A percentile compares a stretch with the other conserved stretches of the same genome.
phyloP scores from a whole-genome alignment of 176 grass and related monocot genomes.

The Metroxylon sagu region DNA sequence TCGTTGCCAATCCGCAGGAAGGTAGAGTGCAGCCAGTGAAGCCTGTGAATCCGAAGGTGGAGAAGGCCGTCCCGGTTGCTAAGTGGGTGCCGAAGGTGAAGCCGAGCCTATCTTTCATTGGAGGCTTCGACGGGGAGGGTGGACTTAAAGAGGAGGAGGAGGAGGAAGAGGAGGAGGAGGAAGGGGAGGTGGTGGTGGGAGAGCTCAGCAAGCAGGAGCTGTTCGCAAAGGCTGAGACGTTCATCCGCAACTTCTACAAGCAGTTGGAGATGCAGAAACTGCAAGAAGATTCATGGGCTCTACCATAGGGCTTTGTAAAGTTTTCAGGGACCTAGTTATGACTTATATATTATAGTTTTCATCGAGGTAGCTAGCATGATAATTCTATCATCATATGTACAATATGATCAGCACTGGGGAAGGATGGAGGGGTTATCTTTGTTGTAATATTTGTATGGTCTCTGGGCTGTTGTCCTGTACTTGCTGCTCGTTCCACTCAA shows the following conservation, averaged over 20 bases:
- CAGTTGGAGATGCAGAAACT: slow-evolving; percentile 67
- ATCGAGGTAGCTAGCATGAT: no score
- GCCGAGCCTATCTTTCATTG: slow-evolving; percentile 66
- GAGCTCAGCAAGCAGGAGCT: slow-evolving; percentile 53
- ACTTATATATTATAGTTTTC: no score
- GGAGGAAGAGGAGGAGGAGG: slow-evolving; percentile 13
- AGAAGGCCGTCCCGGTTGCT: neutral
- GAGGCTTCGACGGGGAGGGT: slow-evolving; percentile 13
- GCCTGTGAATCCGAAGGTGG: neutral
- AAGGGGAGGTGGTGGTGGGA: neutral
- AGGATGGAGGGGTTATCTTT: no score
- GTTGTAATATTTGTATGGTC: no score
- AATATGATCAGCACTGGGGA: no score
- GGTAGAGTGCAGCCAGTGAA: neutral
- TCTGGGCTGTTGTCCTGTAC: no score
- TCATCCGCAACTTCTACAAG: slow-evolving; percentile 68
- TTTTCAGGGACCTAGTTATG: neutral
- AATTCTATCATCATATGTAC: no score
- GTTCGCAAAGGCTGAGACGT: slow-evolving; percentile 52
- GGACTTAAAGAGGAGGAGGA: slow-evolving; percentile 5
- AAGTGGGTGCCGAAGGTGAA: slow-evolving; percentile 22
- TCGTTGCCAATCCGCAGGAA: no score
- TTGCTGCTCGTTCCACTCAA: no score
- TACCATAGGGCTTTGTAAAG: slow-evolving; percentile 16
- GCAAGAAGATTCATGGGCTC: slow-evolving; percentile 63